These are phyloP conservation scores for Saccharomyces hybrid DNA, from an alignment of 1,139 yeast species.

Conservation along the genomic window DNA sequence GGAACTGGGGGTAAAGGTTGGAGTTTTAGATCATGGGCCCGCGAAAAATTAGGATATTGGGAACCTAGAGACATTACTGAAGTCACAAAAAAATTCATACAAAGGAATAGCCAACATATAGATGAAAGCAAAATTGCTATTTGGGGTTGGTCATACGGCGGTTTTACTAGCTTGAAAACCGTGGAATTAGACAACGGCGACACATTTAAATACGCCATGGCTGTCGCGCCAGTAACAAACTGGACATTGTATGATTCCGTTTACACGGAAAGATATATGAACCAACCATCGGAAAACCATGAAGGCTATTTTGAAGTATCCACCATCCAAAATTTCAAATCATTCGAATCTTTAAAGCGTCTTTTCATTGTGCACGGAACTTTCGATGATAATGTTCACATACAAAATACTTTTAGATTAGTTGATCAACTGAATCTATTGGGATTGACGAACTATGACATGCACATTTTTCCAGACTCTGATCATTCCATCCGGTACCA, in stretches of 20 bases:
- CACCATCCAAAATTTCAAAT: constrained; percentile 41
- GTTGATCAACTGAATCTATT: constrained; percentile 59
- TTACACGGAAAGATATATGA: constrained; percentile 89
- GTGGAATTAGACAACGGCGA: constrained; percentile 63
- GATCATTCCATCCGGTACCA: constrained; percentile 78
- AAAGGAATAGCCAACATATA: constrained; percentile 43
- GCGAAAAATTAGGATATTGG: constrained; percentile 67
- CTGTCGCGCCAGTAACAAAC: constrained; percentile 85
- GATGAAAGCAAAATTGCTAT: constrained; percentile 63
- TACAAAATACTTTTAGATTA: constrained; percentile 73
- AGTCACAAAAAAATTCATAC: constrained; percentile 56
- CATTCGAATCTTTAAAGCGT: constrained; percentile 45
- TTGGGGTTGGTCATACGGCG: constrained; percentile 97
- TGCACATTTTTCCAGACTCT: constrained; percentile 88
- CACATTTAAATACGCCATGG: constrained; percentile 68
- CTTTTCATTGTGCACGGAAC: constrained; percentile 91
- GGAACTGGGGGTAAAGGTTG: constrained; percentile 93
- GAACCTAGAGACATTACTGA: constrained; percentile 77
- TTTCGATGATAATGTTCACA: constrained; percentile 93
- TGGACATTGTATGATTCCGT: constrained; percentile 76
- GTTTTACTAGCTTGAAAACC: constrained; percentile 69
- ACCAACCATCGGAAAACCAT: constrained; percentile 47
- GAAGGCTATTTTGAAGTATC: constrained; percentile 41
- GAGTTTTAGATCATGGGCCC: constrained; percentile 60
- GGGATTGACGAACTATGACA: constrained; percentile 73